Evolutionary conservation across 495 filamentous ascomycete genomes (phyloP), one percentile per base, ranked within the genome.

Genomic region (Trichoderma orchidacearum): DNA sequence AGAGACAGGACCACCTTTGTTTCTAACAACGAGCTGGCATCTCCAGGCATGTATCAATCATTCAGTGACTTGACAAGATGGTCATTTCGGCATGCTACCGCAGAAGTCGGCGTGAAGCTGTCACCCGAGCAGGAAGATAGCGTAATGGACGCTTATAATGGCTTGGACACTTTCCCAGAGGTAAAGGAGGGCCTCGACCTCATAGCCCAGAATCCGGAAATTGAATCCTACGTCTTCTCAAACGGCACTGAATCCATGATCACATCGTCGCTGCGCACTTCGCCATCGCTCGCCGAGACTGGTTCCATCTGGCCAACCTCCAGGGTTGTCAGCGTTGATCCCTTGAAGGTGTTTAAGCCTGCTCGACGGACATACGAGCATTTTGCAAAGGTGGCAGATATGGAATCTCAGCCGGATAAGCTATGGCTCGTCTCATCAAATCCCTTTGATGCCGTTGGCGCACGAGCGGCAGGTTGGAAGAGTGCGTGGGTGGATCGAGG

Each of bases 341-440:
- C 77, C 1, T 60, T 82, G 18, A 56, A 70, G 59, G 75, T 69
- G 56, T 93, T 79, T 66, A 93, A 95, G 67, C 89, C 89, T 0
- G 75, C 80, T 27, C 77, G 70, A n/a, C 78, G 74, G 51, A 74
- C 75, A 23, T 93, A 93, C 62, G 58, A 74, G 29, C 73, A 84
- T 61, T 66, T 93, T 4, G 74, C 76, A 1, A 58, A 70, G 56
- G 75, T 77, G 45, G 70, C 79, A 11, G 81, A 79, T 8, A 76
- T 74, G 60, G 41, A 48, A 13, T 48, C 41, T 48, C 41, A 27
- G 41, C 54, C 63, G 52, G 57, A 69, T n/a, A 59, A 74, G 17
- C 75, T 91, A 3, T 91, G 85, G 84, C 68, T 93, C 7, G 75
- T 93, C 18, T 87, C 80, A 60, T 77, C 80, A 6, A 95, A 93